Percentiles rank a stretch among this genome's conserved stretches.
Evolutionary conservation across 2,329 filamentous ascomycete species (phyloP).

Genomic region (Fusarium decemcellulare): DNA sequence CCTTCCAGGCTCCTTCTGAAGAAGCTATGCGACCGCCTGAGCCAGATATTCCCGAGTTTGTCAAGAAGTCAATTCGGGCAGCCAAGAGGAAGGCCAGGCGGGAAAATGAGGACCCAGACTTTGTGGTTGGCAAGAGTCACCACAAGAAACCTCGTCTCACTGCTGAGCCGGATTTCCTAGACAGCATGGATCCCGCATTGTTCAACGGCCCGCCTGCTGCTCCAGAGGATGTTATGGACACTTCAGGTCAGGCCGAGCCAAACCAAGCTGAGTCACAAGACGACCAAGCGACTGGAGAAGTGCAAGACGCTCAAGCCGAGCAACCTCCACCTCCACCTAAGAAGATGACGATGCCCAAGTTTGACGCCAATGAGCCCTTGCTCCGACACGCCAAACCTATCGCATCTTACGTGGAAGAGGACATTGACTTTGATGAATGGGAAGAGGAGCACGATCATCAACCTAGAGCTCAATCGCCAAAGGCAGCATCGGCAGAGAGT

Average conservation of each 20-base stretch:
- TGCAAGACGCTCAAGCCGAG: conserved; percentile 26
- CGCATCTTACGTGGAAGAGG: conserved; percentile 66
- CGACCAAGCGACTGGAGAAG: conserved; percentile 2
- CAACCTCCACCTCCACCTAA: conserved; percentile 22
- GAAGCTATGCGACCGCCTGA: conserved; percentile 60
- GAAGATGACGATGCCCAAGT: conserved; percentile 44
- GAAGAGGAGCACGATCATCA: conserved; percentile 59
- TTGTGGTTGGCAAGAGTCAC: conserved; percentile 59
- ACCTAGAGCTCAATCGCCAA: conserved; percentile 13
- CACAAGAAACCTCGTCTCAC: conserved; percentile 57
- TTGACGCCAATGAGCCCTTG: conserved; percentile 62
- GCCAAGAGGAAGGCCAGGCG: conserved; percentile 67
- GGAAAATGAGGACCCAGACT: conserved; percentile 70
- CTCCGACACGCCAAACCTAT: conserved; percentile 68
- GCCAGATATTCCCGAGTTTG: conserved; percentile 65
- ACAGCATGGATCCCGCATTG: conserved; percentile 68
- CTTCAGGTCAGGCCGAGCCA: conserved; percentile 29
- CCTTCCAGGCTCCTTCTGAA: conserved; percentile 67
- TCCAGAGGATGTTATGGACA: conserved; percentile 40
- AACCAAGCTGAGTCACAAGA: conserved; percentile 33
- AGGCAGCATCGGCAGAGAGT: conserved; percentile 5
- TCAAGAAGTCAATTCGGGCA: conserved; percentile 68
- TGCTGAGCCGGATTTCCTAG: conserved; percentile 50
- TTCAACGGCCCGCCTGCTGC: conserved; percentile 49
- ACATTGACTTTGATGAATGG: conserved; percentile 56